Conservation (phyloP, 139 green algal species). For the Volvox africanus region DNA sequence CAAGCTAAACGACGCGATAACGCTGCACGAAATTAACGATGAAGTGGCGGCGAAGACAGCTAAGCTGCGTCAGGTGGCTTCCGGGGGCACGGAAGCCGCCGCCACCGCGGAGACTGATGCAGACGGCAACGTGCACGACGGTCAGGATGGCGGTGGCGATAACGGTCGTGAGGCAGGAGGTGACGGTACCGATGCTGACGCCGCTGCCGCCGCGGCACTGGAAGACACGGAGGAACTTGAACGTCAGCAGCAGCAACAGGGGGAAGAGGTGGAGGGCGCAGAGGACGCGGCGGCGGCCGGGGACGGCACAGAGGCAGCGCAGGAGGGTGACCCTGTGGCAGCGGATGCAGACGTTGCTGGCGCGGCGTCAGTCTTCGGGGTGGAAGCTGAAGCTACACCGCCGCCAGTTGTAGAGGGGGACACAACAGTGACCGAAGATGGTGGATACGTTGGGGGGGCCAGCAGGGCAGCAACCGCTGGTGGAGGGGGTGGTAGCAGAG, state of each 20-base stretch:
- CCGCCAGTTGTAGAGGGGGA: neutral
- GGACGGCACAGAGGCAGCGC: neutral
- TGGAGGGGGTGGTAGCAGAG: too few relatives aligned
- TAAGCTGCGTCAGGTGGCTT: neutral
- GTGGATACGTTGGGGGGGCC: neutral
- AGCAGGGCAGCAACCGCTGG: too few relatives aligned
- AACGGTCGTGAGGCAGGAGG: neutral
- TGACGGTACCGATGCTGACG: neutral
- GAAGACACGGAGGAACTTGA: conserved; percentile 35
- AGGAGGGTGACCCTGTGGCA: neutral
- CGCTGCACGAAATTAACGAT: conserved; percentile 74
- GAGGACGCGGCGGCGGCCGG: neutral
- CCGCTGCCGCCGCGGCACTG: conserved; percentile 13
- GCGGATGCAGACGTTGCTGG: neutral
- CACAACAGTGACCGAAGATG: neutral
- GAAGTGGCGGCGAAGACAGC: conserved; percentile 42
- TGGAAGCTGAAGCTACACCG: neutral
- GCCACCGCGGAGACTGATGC: neutral
- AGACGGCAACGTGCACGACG: neutral
- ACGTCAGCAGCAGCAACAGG: neutral
- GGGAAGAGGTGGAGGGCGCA: neutral
- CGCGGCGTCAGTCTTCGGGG: neutral
- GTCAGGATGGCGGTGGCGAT: neutral
- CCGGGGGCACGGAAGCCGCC: neutral
- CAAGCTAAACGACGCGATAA: conserved; percentile 80